phyloP scores from a whole-genome alignment of 2,329 filamentous ascomycete species.

The Penicillium sumatraense region DNA sequence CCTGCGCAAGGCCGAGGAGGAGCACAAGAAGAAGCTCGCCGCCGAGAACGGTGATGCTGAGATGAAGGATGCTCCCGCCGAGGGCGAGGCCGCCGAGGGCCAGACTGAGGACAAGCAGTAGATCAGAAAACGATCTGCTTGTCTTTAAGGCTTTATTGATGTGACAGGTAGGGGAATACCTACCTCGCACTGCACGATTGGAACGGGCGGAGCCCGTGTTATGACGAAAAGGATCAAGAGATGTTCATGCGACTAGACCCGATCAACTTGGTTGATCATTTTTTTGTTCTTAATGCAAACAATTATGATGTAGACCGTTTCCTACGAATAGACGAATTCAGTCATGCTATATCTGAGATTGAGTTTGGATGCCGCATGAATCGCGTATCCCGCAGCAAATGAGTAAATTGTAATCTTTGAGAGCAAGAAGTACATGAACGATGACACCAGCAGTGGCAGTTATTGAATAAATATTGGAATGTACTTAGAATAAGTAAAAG shows the following conservation, averaged over 20 bases:
- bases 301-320: constrained; percentile 32
- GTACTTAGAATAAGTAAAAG: too few species aligned
- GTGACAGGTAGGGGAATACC: neutral
- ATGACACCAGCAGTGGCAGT: too few species aligned
- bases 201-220: constrained; percentile 14
- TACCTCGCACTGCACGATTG: constrained; percentile 4
- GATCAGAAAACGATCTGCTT: constrained; percentile 15
- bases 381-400: too few species aligned
- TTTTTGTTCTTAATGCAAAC: constrained; percentile 27
- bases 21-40: constrained; percentile 43
- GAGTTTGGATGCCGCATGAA: neutral
- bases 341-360: constrained; percentile 5
- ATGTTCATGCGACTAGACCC: constrained; percentile 30
- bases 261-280: constrained; percentile 22
- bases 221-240: constrained; percentile 32
- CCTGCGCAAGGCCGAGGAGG: constrained; percentile 57
- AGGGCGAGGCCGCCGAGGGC: constrained; percentile 37
- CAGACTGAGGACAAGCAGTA: constrained; percentile 46
- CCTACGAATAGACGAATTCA: constrained; percentile 32
- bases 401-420: too few species aligned
- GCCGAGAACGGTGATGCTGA: constrained; percentile 50
- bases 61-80: constrained; percentile 64
- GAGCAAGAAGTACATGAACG: too few species aligned
- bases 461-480: too few species aligned
- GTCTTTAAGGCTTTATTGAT: neutral